These are phyloP conservation scores for Exophiala phaeomuriformis DNA, from an alignment of 2,329 filamentous ascomycete species.

Conservation along the genomic window DNA sequence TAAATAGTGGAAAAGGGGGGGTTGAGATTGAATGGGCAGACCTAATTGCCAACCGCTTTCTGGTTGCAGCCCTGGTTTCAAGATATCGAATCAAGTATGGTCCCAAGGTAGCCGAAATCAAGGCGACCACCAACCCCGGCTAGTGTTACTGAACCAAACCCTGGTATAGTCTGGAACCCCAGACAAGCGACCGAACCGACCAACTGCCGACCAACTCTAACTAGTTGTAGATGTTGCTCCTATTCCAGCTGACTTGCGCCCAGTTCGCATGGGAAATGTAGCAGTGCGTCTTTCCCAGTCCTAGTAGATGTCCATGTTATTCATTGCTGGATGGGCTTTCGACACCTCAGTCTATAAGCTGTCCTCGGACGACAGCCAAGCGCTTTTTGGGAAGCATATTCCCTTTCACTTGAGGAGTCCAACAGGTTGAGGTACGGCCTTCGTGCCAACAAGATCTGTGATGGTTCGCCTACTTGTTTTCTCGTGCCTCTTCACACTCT, in stretches of 20 bases:
- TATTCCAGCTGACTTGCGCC: not conserved
- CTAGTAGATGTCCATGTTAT: too few species aligned
- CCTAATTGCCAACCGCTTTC: too few species aligned
- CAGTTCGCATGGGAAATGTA: not conserved
- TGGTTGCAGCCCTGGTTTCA: not conserved
- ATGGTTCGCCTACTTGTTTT: not conserved
- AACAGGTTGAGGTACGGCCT: too few species aligned
- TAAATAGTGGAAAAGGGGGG: too few species aligned
- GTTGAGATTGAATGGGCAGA: too few species aligned
- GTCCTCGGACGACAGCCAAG: too few species aligned
- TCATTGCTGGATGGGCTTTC: too few species aligned
- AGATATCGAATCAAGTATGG: not conserved
- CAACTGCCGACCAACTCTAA: not conserved
- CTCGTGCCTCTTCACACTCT: not conserved
- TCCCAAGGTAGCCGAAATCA: not conserved
- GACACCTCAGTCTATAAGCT: too few species aligned
- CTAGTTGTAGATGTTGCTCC: not conserved
- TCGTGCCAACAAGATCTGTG: not conserved
- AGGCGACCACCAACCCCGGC: not conserved
- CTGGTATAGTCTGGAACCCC: not conserved
- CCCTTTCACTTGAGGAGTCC: too few species aligned
- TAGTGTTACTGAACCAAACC: not conserved
- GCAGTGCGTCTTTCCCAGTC: not conserved
- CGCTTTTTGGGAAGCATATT: too few species aligned
- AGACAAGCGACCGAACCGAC: not conserved